Percentiles rank a stretch among this genome's conserved stretches.
Evolutionary conservation across 768 basidiomycete species (phyloP).

Genomic region (Paxillus involutus): DNA sequence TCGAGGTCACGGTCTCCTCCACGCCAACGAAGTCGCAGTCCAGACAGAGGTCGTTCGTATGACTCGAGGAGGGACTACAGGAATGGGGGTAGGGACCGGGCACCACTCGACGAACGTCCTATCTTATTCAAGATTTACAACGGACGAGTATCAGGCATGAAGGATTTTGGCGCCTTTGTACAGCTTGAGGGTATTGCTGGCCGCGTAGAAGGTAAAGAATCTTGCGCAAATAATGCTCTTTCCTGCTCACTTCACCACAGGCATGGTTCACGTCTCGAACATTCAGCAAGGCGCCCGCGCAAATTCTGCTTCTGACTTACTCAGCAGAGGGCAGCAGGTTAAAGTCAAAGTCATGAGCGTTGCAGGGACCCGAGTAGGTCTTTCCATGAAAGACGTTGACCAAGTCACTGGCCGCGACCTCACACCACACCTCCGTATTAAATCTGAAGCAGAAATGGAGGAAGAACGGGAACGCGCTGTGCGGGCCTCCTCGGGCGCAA

Average conservation of each 20-base stretch:
- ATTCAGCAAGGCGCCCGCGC: slow-evolving; percentile 85
- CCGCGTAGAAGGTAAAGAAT: slow-evolving; percentile 80
- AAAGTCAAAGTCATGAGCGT: slow-evolving; percentile 98
- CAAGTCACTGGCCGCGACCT: slow-evolving; percentile 88
- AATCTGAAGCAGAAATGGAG: slow-evolving; percentile 90
- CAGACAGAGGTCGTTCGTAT: slow-evolving; percentile 54
- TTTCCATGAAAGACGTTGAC: slow-evolving; percentile 99
- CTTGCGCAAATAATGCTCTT: neutral
- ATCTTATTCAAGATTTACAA: slow-evolving; percentile 93
- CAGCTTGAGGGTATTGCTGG: slow-evolving; percentile 84
- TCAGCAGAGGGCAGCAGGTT: slow-evolving; percentile 80
- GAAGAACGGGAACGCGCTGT: slow-evolving; percentile 68
- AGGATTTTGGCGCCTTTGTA: slow-evolving; percentile 97
- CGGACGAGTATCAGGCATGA: slow-evolving; percentile 80
- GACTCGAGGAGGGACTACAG: slow-evolving; percentile 41
- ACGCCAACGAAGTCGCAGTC: slow-evolving; percentile 57
- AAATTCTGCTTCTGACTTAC: slow-evolving; percentile 83
- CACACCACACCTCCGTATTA: slow-evolving; percentile 92
- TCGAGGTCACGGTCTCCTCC: slow-evolving; percentile 47
- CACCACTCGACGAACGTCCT: slow-evolving; percentile 71
- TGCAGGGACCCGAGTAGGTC: slow-evolving; percentile 73
- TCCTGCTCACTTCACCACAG: slow-evolving; percentile 40
- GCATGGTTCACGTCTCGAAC: slow-evolving; percentile 96
- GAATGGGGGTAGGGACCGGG: slow-evolving; percentile 37
- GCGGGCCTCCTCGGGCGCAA: slow-evolving; percentile 76